A percentile compares a stretch with the other conserved stretches of the same genome.
These are phyloP conservation scores for Arthonia radiata DNA, from an alignment of 495 filamentous ascomycete genomes.

Conservation along the genomic window DNA sequence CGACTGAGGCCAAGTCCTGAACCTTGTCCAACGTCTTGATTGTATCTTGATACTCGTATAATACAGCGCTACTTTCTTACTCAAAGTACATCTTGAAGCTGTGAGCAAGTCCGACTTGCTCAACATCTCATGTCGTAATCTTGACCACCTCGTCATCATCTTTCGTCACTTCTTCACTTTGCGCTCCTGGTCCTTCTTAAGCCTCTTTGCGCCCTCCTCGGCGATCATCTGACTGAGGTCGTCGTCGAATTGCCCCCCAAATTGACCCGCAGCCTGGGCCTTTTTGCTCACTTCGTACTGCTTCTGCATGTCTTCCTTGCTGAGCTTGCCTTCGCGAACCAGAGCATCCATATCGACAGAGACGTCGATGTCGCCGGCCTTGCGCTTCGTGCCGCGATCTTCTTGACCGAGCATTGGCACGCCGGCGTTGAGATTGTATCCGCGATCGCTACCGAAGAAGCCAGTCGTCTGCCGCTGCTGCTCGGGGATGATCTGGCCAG, in stretches of 20 bases:
- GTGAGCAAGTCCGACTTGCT: neutral
- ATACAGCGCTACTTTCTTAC: neutral
- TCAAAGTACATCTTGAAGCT: neutral
- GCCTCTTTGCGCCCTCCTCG: conserved; percentile 66
- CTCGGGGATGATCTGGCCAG: conserved; percentile 81
- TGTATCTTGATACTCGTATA: conserved; percentile 2
- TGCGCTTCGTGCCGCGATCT: conserved; percentile 58
- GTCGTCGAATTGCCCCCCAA: conserved; percentile 41
- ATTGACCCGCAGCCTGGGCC: conserved; percentile 46
- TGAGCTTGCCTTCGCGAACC: conserved; percentile 41
- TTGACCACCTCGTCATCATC: neutral
- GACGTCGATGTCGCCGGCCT: conserved; percentile 85
- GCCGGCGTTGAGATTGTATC: conserved; percentile 49
- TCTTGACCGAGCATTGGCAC: conserved; percentile 57
- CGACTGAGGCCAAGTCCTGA: neutral
- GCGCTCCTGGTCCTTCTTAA: conserved; percentile 66
- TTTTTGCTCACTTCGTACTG: conserved; percentile 56
- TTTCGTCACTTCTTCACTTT: conserved; percentile 14
- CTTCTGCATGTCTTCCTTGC: conserved; percentile 37
- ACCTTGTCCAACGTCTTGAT: neutral
- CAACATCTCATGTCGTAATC: conserved; percentile 1
- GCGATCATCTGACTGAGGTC: conserved; percentile 95
- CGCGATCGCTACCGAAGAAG: conserved; percentile 86
- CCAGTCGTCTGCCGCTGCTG: conserved; percentile 58
- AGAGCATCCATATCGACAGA: conserved; percentile 65